phyloP scores from a whole-genome alignment of 371 early-diverging fungal genomes.

The Actinomucor elegans region DNA sequence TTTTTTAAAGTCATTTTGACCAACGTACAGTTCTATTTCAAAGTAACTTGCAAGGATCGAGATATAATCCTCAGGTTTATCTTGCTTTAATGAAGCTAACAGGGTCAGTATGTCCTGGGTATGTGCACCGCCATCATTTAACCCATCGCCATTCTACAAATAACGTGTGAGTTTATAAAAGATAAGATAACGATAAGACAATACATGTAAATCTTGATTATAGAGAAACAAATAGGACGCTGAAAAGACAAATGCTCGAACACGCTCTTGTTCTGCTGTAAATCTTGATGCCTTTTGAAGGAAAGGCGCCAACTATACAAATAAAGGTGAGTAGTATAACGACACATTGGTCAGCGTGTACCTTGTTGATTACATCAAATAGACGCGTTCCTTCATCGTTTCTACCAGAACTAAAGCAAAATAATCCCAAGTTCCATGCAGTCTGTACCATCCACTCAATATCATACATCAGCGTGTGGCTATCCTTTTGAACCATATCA shows the following conservation, averaged over 20 bases:
- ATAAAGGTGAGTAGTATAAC: background rate
- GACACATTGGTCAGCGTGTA: background rate
- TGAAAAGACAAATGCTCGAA: background rate
- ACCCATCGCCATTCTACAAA: background rate
- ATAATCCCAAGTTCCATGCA: constrained; percentile 13
- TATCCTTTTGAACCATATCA: too few species aligned
- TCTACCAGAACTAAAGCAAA: constrained; percentile 13
- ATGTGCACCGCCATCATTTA: too few species aligned
- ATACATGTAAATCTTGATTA: background rate
- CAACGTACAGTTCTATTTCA: constrained; percentile 6
- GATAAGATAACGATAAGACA: background rate
- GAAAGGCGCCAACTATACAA: background rate
- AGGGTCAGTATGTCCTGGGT: too few species aligned
- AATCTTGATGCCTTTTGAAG: background rate
- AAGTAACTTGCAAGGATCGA: background rate
- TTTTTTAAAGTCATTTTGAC: constrained; percentile 2
- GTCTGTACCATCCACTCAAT: constrained; percentile 14
- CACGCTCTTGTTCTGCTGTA: constrained; percentile 1
- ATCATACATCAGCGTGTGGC: background rate
- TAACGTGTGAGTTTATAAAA: background rate
- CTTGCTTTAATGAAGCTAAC: too few species aligned
- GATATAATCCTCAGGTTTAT: background rate
- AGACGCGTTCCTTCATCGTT: constrained; percentile 1
- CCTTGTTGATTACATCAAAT: constrained; percentile 10
- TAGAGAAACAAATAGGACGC: background rate